Evolutionary conservation across 1,139 yeast species (phyloP).

Genomic region (Yamadazyma friedrichii): DNA sequence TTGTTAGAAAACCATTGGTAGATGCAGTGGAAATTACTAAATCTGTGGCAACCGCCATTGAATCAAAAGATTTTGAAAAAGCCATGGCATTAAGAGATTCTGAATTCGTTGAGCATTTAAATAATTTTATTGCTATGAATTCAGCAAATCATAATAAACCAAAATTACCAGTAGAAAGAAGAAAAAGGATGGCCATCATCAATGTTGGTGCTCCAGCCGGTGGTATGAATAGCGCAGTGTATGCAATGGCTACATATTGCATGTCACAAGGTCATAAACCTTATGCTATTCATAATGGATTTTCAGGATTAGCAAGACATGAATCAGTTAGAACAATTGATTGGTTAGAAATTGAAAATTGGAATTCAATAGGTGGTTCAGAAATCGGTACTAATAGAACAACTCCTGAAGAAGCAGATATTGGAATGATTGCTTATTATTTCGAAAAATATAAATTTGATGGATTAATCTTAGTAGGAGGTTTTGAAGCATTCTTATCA

Average conservation of each 20-base stretch:
- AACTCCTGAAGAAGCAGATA: conserved; percentile 63
- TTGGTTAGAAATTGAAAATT: conserved; percentile 71
- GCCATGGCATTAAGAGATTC: conserved; percentile 81
- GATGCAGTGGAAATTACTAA: conserved; percentile 88
- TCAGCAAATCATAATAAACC: conserved; percentile 63
- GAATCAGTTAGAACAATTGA: conserved; percentile 61
- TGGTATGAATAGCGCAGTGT: conserved; percentile 75
- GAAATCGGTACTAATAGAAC: conserved; percentile 80
- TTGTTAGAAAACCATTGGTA: conserved; percentile 77
- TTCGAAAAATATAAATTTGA: conserved; percentile 72
- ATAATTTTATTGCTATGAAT: conserved; percentile 59
- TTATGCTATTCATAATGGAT: conserved; percentile 73
- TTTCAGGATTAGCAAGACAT: conserved; percentile 73
- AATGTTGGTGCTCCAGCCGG: conserved; percentile 86
- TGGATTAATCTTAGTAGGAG: conserved; percentile 75
- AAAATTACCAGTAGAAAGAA: conserved; percentile 51
- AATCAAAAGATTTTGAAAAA: conserved; percentile 70
- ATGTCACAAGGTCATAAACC: conserved; percentile 74
- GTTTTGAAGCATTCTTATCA: conserved; percentile 75
- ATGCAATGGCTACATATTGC: conserved; percentile 73
- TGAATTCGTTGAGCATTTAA: conserved; percentile 66
- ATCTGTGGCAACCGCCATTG: conserved; percentile 84
- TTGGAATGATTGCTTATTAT: conserved; percentile 74
- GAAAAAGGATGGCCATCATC: conserved; percentile 66
- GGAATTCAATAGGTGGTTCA: conserved; percentile 77